These are phyloP conservation scores for Phoma herbarum DNA, from an alignment of 2,329 filamentous ascomycete genomes.

Conservation along the genomic window DNA sequence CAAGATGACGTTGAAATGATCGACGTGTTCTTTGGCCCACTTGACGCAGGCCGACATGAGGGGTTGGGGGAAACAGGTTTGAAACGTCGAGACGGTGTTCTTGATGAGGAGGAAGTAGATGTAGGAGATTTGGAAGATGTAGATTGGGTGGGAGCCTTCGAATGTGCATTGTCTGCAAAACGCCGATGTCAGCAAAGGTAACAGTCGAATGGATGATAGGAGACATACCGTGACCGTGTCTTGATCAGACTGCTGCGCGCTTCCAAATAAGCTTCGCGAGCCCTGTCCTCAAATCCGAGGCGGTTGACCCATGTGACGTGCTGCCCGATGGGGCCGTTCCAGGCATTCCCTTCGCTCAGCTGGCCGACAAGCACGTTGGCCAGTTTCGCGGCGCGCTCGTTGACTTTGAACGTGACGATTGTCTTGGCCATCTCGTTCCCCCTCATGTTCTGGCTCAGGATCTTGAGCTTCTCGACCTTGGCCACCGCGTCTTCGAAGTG, in stretches of 20 bases:
- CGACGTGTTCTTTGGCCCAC: conserved; percentile 96
- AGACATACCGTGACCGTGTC: conserved; percentile 76
- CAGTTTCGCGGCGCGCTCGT: conserved; percentile 81
- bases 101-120: conserved; percentile 95
- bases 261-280: conserved; percentile 84
- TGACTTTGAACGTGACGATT: conserved; percentile 89
- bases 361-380: conserved; percentile 79
- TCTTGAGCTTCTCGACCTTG: conserved; percentile 84
- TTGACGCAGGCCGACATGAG: conserved; percentile 96
- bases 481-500: conserved; percentile 84
- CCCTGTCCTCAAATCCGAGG: conserved; percentile 88
- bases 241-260: conserved; percentile 81
- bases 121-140: conserved; percentile 94
- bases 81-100: conserved; percentile 91
- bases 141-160: conserved; percentile 88
- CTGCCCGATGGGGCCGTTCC: conserved; percentile 77
- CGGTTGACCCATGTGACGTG: conserved; percentile 86
- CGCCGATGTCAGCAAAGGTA: conserved; percentile 28
- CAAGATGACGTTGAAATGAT: conserved; percentile 86
- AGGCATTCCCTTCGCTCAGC: conserved; percentile 78
- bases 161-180: conserved; percentile 90
- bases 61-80: conserved; percentile 76
- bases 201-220: too few relatives aligned
- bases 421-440: conserved; percentile 88
- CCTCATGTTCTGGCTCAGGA: conserved; percentile 79